Evolutionary conservation across 441 rosid species (phyloP), one percentile per base, ranked within the genome.

Genomic region (Adansonia rubrostipa): DNA sequence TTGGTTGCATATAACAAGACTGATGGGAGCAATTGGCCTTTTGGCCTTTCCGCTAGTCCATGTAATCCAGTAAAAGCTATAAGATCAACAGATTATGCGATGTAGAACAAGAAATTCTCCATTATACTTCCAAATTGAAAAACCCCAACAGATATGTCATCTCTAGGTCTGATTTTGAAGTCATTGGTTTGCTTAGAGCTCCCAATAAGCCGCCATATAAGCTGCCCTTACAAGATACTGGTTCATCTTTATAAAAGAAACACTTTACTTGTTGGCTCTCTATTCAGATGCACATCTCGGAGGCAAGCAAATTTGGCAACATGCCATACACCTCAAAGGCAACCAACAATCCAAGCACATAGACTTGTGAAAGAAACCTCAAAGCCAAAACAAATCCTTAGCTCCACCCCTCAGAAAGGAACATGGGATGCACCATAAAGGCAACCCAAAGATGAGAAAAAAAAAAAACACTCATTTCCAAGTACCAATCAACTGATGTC

Each of bases 281-380:
- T 17, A 48, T 48, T 70, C 73, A 70, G 58, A 70, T 20, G 73
- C 58, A 70, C 58, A 70, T 22, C 73, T 50, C 24, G 13, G 42
- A 50, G 73, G 73, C 36, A 48, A 13, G 58, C 60, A 48, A 48
- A 2, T 70, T 48, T 10, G 3, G 73, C 73, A 70, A 48, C 19
- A 13, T 70, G 58, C 44, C 44, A 48, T 48, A 70, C 20, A 20
- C 17, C 73, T 20, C 40, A 14, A 69, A 69, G 44, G 2, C 50
- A 51, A 69, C 73, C 57, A 69, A 19, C 73, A 69, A 69, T 48
- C 73, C 17, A 13, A 69, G 36, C 42, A 69, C 20, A 22, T 6
- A 24, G 58, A 19, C 57, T 69, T 48, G 57, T 48, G 19, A 48
- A 69, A 48, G 58, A 69, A 69, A 6, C 19, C 56, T 68, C 53